Percentiles rank a stretch among this genome's conserved stretches.
phyloP scores from a whole-genome alignment of 2,329 filamentous ascomycete genomes.

The Biscogniauxia mediterranea region DNA sequence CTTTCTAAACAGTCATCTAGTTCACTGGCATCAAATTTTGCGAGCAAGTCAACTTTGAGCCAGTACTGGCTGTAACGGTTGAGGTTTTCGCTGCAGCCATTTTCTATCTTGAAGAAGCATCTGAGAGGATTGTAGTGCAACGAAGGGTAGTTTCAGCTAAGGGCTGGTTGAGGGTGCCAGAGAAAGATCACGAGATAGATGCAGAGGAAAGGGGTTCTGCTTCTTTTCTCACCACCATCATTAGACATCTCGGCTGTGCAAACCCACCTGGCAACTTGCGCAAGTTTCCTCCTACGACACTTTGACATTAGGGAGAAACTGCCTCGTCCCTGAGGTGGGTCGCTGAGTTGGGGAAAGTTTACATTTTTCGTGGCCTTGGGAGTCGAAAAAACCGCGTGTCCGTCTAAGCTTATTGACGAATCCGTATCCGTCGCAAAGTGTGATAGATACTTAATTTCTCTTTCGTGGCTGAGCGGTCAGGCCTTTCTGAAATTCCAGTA shows the following conservation, averaged over 20 bases:
- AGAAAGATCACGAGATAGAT: background rate
- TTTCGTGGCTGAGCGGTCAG: background rate
- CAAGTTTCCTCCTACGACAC: background rate
- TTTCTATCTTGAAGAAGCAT: background rate
- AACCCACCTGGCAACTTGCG: background rate
- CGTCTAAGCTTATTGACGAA: background rate
- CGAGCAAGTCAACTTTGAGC: slow-evolving; percentile 4
- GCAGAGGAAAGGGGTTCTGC: background rate
- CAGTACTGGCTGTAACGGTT: slow-evolving; percentile 6
- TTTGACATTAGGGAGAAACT: background rate
- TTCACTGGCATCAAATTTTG: slow-evolving; percentile 8
- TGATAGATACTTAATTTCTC: background rate
- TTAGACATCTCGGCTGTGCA: background rate
- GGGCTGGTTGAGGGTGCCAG: background rate
- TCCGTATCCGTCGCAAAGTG: background rate
- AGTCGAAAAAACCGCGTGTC: background rate
- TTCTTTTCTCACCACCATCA: background rate
- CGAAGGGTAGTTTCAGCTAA: background rate
- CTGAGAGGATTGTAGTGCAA: background rate
- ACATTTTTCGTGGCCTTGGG: background rate
- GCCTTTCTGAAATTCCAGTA: background rate
- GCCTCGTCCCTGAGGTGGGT: background rate
- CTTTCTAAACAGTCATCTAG: slow-evolving; percentile 5
- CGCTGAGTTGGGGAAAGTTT: background rate
- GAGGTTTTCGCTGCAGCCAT: background rate